Conservation (phyloP, 225 moss, liverwort and hornwort species). For the Marchantia paleacea region DNA sequence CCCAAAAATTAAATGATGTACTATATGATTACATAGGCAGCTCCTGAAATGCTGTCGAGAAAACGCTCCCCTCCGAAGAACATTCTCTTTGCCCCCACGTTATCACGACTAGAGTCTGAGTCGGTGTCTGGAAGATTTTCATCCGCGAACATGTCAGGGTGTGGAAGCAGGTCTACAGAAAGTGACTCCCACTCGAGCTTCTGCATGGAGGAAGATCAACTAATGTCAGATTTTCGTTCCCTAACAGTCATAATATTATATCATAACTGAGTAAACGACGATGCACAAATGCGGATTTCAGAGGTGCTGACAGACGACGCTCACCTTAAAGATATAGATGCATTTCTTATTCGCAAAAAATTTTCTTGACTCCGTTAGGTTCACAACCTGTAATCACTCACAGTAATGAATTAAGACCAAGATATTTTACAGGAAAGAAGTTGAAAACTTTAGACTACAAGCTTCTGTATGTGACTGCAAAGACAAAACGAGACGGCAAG, state of each 20-base stretch:
- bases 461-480: no score
- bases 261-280: not conserved
- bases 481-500: no score
- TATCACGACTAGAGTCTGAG: conserved; percentile 60
- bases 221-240: not conserved
- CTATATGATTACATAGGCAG: conserved; percentile 65
- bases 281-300: not conserved
- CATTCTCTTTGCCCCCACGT: conserved; percentile 80
- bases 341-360: conserved; percentile 65
- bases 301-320: not conserved
- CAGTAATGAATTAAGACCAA: not conserved
- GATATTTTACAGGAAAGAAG: not conserved
- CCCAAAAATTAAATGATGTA: not conserved
- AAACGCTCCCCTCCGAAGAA: conserved; percentile 99
- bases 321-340: conserved; percentile 92
- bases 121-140: conserved; percentile 67
- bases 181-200: conserved; percentile 93
- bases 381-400: conserved; percentile 58
- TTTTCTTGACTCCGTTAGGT: conserved; percentile 81
- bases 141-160: conserved; percentile 99
- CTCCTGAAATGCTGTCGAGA: conserved; percentile 86
- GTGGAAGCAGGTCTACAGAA: conserved; percentile 92
- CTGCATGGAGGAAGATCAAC: conserved; percentile 38
- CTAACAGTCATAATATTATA: not conserved
- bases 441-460: no score